Conservation (phyloP, 805 yeast genomes). For the Priceomyces haplophilus region DNA sequence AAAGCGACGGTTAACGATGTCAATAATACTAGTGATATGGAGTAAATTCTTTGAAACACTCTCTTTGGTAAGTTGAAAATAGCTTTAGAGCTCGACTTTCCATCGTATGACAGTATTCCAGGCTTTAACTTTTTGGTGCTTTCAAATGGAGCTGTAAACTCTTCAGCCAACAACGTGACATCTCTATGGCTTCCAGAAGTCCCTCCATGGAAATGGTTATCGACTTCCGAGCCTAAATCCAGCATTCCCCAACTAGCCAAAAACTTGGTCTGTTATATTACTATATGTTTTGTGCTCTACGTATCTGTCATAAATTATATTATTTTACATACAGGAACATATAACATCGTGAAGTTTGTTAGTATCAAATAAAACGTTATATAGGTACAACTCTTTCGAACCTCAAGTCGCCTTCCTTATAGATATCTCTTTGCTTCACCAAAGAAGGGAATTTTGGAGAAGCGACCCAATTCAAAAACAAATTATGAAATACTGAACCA, state of each 20-base stretch:
- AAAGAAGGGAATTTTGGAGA: conserved; percentile 24
- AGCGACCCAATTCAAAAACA: conserved; percentile 38
- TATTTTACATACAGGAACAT: conserved; percentile 2
- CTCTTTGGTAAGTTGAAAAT: conserved; percentile 17
- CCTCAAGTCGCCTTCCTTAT: conserved; percentile 24
- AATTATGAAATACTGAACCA: conserved; percentile 21
- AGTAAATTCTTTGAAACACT: conserved; percentile 26
- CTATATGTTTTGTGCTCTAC: not conserved
- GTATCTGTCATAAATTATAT: not conserved
- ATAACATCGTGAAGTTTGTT: not conserved
- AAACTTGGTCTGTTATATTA: too few relatives aligned
- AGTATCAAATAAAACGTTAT: not conserved
- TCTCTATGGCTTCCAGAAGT: not conserved
- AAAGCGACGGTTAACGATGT: conserved; percentile 46
- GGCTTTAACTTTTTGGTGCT: not conserved
- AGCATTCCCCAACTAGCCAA: too few relatives aligned
- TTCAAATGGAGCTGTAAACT: not conserved
- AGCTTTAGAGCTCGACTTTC: not conserved
- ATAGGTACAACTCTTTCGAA: conserved; percentile 23
- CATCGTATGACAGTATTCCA: not conserved
- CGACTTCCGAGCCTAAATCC: not conserved
- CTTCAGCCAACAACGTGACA: not conserved
- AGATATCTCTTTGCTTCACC: conserved; percentile 16
- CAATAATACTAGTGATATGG: conserved; percentile 24
- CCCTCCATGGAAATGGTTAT: not conserved